phyloP scores from a whole-genome alignment of 192 early-diverging fungal genomes.

The Entomortierella lignicola region DNA sequence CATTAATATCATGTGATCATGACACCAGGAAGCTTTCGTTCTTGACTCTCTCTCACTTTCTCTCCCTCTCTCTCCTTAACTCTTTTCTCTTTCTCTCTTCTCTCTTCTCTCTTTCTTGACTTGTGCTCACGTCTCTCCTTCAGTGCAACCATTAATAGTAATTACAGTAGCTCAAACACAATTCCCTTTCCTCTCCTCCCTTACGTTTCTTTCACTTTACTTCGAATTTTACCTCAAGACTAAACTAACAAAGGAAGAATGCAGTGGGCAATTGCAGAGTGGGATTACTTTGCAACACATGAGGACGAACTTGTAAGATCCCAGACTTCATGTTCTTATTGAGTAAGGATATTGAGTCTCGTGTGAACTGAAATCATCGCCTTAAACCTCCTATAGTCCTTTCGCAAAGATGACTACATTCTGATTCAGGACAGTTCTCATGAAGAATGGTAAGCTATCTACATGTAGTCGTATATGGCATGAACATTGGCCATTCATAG shows the following conservation, averaged over 20 bases:
- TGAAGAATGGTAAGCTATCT: constrained; percentile 45
- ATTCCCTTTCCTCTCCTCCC: no score
- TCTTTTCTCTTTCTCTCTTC: neutral
- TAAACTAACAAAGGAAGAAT: neutral
- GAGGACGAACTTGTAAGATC: constrained; percentile 50
- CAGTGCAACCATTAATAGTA: no score
- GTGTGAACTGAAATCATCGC: neutral
- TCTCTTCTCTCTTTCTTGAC: neutral
- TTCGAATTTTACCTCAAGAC: no score
- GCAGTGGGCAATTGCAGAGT: constrained; percentile 53
- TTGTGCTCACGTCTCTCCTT: neutral
- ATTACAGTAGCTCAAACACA: no score
- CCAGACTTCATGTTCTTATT: neutral
- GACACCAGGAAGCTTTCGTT: no score
- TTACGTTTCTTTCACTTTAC: neutral
- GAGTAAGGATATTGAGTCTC: no score
- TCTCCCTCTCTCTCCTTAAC: no score
- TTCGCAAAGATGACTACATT: constrained; percentile 46
- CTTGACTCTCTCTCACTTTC: no score
- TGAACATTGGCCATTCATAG: neutral
- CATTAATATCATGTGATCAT: no score
- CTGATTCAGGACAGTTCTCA: constrained; percentile 43
- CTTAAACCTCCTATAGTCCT: constrained; percentile 22
- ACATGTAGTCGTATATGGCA: neutral
- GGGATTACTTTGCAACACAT: constrained; percentile 49